A percentile compares a stretch with the other conserved stretches of the same genome.
These are phyloP conservation scores for Naegleria lovaniensis DNA, from an alignment of 208 protist genomes.

Conservation along the genomic window DNA sequence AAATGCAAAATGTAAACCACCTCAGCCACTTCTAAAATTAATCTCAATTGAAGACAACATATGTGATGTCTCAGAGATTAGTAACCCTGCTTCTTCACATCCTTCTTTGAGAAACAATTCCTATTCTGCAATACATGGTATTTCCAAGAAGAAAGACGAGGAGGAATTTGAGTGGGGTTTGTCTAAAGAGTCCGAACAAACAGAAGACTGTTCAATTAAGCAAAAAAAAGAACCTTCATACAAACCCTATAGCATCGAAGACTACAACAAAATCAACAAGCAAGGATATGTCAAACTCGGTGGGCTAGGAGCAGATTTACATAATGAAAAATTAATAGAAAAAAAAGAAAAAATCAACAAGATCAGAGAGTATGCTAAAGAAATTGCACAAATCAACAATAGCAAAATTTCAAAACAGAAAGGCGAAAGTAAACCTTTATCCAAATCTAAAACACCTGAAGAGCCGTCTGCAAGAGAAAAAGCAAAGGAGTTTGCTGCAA, in stretches of 20 bases:
- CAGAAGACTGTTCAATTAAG: background rate
- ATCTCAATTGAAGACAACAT: background rate
- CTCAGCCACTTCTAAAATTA: no score
- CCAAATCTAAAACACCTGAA: background rate
- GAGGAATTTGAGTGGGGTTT: background rate
- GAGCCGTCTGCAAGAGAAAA: background rate
- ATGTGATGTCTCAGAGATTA: background rate
- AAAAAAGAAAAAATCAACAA: background rate
- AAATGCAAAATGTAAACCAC: no score
- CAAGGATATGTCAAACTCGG: background rate
- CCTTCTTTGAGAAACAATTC: background rate
- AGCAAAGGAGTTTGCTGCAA: background rate
- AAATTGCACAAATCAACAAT: background rate
- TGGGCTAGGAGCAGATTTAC: slow-evolving; percentile 5
- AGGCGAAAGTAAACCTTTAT: background rate
- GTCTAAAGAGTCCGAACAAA: background rate
- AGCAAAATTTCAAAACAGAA: background rate
- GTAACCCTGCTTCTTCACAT: background rate
- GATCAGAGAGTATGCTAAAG: slow-evolving; percentile 11
- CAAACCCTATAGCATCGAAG: background rate
- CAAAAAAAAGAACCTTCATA: background rate
- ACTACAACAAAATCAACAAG: slow-evolving; percentile 7
- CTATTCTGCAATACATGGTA: background rate
- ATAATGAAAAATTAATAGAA: background rate
- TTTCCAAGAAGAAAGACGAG: background rate